Conservation (phyloP, 2,329 filamentous ascomycete species). For the Magnaporthiopsis incrustans region DNA sequence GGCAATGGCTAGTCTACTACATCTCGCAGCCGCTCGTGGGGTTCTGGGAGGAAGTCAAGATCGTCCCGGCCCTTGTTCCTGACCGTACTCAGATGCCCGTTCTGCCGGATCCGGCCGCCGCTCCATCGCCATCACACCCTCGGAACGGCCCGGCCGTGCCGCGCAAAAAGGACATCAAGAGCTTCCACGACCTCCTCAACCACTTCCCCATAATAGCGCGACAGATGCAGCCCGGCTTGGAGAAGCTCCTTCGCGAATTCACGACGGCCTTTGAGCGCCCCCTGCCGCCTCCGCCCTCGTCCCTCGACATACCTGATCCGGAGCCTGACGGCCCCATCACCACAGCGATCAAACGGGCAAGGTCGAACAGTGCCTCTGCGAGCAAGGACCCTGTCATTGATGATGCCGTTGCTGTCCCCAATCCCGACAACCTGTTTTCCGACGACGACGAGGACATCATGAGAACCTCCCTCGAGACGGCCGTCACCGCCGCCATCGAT, state of each 20-base stretch:
- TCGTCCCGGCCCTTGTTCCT: conserved; percentile 56
- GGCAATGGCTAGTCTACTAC: conserved; percentile 95
- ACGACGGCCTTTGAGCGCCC: conserved; percentile 77
- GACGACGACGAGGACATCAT: conserved; percentile 91
- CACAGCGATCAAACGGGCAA: conserved; percentile 45
- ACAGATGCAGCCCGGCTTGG: conserved; percentile 89
- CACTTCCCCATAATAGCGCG: conserved; percentile 92
- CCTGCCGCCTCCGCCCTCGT: conserved; percentile 64
- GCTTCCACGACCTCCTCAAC: conserved; percentile 80
- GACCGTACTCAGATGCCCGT: conserved; percentile 14
- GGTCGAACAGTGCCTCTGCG: conserved; percentile 37
- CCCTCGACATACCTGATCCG: conserved; percentile 50
- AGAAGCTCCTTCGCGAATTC: conserved; percentile 86
- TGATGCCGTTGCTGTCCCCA: conserved; percentile 20
- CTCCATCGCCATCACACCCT: conserved; percentile 7
- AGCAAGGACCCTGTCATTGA: conserved; percentile 18
- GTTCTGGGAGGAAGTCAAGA: conserved; percentile 66
- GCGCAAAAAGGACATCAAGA: conserved; percentile 83
- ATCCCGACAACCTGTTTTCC: conserved; percentile 57
- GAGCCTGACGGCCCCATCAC: conserved; percentile 47
- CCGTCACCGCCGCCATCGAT: conserved; percentile 88
- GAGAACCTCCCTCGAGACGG: conserved; percentile 80
- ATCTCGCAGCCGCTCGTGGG: conserved; percentile 86
- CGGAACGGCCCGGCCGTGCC: conserved; percentile 38
- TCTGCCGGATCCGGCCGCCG: conserved; percentile 16